A percentile compares a stretch with the other conserved stretches of the same genome.
Evolutionary conservation across 164 flowering plant species (phyloP).

Genomic region (Protea cynaroides): DNA sequence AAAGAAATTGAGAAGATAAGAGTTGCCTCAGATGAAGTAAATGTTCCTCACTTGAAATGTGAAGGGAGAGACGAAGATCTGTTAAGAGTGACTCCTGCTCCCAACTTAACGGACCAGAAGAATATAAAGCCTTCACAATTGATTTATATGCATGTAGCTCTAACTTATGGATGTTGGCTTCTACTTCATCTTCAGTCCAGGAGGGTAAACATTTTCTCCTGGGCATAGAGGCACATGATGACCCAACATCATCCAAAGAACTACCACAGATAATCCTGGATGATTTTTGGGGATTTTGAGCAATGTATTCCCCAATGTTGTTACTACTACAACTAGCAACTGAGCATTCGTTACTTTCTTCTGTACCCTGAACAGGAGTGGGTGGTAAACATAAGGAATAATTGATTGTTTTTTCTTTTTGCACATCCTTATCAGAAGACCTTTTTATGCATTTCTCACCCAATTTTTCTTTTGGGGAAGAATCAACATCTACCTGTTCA

Average conservation of each 20-base stretch:
- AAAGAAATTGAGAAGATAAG: slow-evolving; percentile 23
- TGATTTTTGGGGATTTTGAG: slow-evolving; percentile 7
- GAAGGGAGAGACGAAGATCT: slow-evolving; percentile 43
- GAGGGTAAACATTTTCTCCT: slow-evolving; percentile 9
- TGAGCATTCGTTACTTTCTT: slow-evolving; percentile 25
- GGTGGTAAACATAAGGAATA: neutral
- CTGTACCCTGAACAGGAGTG: slow-evolving; percentile 8
- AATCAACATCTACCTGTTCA: slow-evolving; percentile 15
- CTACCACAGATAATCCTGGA: slow-evolving; percentile 3
- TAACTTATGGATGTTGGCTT: slow-evolving; percentile 29
- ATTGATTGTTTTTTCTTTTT: slow-evolving; percentile 9
- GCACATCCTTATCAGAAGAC: slow-evolving; percentile 7
- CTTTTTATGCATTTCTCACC: slow-evolving; percentile 14
- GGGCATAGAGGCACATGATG: slow-evolving; percentile 21
- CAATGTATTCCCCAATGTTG: slow-evolving; percentile 2
- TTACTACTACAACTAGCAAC: slow-evolving; percentile 39
- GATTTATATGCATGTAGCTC: slow-evolving; percentile 40
- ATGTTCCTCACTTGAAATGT: slow-evolving; percentile 55
- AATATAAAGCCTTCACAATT: slow-evolving; percentile 40
- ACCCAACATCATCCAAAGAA: slow-evolving; percentile 28
- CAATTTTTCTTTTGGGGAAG: slow-evolving; percentile 9
- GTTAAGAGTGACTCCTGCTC: slow-evolving; percentile 46
- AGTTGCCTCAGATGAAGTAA: slow-evolving; percentile 32
- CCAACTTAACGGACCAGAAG: slow-evolving; percentile 61
- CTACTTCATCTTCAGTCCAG: slow-evolving; percentile 12